Evolutionary conservation across 768 basidiomycete species (phyloP), one percentile per base, ranked within the genome.

Genomic region (Pilatotrama ljubarskyi): DNA sequence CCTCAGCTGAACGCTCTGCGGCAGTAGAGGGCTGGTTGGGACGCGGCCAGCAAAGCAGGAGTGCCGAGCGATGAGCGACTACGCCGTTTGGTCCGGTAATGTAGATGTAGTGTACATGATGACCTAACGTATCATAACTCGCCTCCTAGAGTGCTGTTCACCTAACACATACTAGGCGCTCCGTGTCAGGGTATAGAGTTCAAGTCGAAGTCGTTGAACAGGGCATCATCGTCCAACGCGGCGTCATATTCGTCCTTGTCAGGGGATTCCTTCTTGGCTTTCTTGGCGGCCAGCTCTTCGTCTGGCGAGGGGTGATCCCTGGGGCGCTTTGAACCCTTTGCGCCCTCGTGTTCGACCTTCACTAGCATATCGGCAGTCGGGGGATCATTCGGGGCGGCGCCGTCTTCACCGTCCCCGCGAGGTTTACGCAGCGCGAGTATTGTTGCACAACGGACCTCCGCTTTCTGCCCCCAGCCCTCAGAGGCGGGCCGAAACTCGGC

Each of bases 401-500:
- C 17, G 44, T 46, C 47, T 22, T 9, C 42, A 17, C 53, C 42
- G 37, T 20, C 57, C 32, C 32, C 52, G 14, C 41, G 40, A 40
- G 47, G 54, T 51, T 68, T 70, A 58, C 85, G 75, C 58, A 91
- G 70, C 18, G 69, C 80, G 32, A 98, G 77, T 50, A 98, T 88
- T 32, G 69, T 83, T 41, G 79, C 78, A 68, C 90, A 91, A 37
- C 79, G 79, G 25, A 97, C 76, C 65, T 91, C 85, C 3, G 87
- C 90, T 56, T 84, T 81, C 70, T 88, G 83, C 5, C 95, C 95
- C 95, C 95, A 98, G 24, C 84, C 86, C 25, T 84, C 84, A 0
- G 86, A 86, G 13, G 79, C 78, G 10, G 95, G 95, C 58, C 95
- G 86, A 72, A 98, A 97, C 17, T 91, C 88, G 24, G 85, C 83